Conservation (phyloP, 176 grass and related monocot genomes). For the Carex scoparia region DNA sequence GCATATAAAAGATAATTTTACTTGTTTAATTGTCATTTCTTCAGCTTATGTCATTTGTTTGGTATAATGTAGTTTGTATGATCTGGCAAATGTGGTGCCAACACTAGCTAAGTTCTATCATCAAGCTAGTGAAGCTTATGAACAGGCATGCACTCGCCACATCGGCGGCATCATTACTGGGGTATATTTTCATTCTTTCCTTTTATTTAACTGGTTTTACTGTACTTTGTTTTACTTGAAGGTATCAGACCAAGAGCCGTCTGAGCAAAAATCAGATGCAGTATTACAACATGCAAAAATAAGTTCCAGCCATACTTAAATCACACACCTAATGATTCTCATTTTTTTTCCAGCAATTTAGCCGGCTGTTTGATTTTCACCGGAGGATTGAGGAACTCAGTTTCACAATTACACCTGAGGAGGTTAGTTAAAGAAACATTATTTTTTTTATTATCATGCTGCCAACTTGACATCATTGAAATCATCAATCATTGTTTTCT, state of each 20-base stretch:
- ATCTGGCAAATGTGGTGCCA: slow-evolving; percentile 92
- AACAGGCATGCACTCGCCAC: slow-evolving; percentile 92
- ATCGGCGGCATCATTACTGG: slow-evolving; percentile 84
- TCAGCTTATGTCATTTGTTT: not conserved
- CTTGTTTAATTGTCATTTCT: not conserved
- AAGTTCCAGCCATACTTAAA: not conserved
- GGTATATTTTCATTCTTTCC: slow-evolving; percentile 42
- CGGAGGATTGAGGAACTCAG: slow-evolving; percentile 88
- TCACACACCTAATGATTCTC: not conserved
- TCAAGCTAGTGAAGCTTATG: slow-evolving; percentile 90
- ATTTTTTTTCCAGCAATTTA: slow-evolving; percentile 74
- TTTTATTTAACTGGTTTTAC: not conserved
- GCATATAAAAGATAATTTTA: not conserved
- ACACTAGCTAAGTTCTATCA: slow-evolving; percentile 94
- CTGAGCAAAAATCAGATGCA: not conserved
- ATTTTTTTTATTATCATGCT: not conserved
- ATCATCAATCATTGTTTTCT: not conserved
- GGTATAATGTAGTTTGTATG: slow-evolving; percentile 80
- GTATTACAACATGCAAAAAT: not conserved
- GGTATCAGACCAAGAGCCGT: not conserved
- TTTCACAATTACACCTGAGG: slow-evolving; percentile 86
- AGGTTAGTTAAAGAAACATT: slow-evolving; percentile 48
- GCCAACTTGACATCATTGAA: not conserved
- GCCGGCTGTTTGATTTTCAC: slow-evolving; percentile 84
- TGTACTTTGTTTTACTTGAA: not conserved